Evolutionary conservation across 257 asterid species (phyloP), one percentile per base, ranked within the genome.

Genomic region (Primulina huaijiensis): DNA sequence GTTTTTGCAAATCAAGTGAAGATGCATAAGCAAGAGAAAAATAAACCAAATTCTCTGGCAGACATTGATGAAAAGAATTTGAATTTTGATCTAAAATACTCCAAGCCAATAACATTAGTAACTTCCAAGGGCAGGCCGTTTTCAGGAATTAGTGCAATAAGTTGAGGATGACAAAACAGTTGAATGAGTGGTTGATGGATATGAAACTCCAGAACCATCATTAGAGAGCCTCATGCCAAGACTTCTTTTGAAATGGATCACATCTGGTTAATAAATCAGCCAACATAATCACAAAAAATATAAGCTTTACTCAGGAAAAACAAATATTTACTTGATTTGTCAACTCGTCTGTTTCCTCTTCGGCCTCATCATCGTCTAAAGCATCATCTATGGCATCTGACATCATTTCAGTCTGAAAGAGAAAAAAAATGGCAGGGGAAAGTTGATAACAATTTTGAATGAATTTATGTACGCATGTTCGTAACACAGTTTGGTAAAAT

Each of bases 291-390:
- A 63, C 46, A 33, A 63, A 33, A 27, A 43, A 43, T 43, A 14
- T 2, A 11, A 58, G n/a, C 57, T 38, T 50, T 52, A 37, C 57
- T 50, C 19, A 20, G 12, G 53, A 50, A 63, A 16, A 30, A 46
- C 16, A 2, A 60, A 62, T 35, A 17, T 9, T 23, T 76, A 83
- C 98, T 96, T 90, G 98, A 57, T 87, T 92, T 67, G 98, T 92
- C 82, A 90, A 71, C 63, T 90, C 98, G 20, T 92, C 98, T 23
- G 97, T 84, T 85, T 92, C 98, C 33, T 92, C 98, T 80, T 90
- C 97, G 70, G 97, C 98, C 74, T 92, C 98, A 40, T 90, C 98
- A 69, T 86, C 69, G 74, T 92, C 98, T 81, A 92, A 80, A 83
- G 72, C 89, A 78, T 89, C 95, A 68, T 90, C 97, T 35, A 92